A percentile compares a stretch with the other conserved stretches of the same genome.
Conservation (phyloP, 2,329 filamentous ascomycete species). For the Penicillium sclerotigenum region DNA sequence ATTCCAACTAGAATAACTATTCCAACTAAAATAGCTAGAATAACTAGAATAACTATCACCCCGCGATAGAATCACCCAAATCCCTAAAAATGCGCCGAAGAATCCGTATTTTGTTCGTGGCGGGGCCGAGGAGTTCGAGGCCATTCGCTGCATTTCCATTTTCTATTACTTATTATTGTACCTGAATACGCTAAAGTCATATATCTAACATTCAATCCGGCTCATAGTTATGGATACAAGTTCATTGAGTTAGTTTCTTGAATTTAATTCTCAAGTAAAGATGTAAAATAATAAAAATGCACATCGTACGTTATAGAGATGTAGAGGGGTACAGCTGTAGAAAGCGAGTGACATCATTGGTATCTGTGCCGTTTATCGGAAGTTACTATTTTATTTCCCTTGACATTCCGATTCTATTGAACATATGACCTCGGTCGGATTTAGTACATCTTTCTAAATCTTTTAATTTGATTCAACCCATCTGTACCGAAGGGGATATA, state of each 20-base stretch:
- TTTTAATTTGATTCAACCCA: neutral
- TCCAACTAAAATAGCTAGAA: neutral
- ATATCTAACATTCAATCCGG: neutral
- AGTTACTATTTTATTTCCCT: too few species aligned
- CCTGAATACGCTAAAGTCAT: neutral
- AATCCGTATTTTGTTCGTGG: conserved; percentile 26
- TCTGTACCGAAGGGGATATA: neutral
- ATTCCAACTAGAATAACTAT: neutral
- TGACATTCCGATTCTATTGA: too few species aligned
- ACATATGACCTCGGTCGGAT: too few species aligned
- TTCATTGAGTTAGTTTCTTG: neutral
- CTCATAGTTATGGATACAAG: neutral
- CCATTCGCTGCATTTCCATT: conserved; percentile 14
- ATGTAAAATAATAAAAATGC: neutral
- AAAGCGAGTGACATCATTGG: conserved; percentile 4
- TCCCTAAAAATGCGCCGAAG: neutral
- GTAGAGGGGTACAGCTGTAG: neutral
- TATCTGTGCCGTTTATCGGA: neutral
- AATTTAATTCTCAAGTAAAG: neutral
- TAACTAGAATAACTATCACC: neutral
- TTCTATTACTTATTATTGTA: neutral
- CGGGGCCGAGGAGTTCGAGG: conserved; percentile 23
- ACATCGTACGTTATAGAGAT: neutral
- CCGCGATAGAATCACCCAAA: neutral
- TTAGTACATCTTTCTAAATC: neutral